Percentiles rank a stretch among this genome's conserved stretches.
These are phyloP conservation scores for Saccharomycopsis synnaedendra DNA, from an alignment of 805 yeast species.

Conservation along the genomic window DNA sequence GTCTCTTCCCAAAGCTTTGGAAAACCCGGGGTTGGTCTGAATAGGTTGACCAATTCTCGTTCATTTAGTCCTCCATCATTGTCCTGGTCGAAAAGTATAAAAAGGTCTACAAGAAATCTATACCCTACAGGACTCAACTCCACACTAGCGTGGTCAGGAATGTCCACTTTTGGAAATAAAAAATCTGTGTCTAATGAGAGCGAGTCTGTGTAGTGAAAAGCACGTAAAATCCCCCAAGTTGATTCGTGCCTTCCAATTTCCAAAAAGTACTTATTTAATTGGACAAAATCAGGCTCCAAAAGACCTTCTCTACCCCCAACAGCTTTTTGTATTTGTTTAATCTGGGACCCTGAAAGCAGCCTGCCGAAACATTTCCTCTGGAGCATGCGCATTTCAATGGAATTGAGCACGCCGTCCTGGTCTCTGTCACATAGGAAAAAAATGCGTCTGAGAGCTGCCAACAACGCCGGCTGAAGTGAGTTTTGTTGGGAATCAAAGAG, in stretches of 20 bases:
- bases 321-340: slow-evolving; percentile 31
- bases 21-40: slow-evolving; percentile 86
- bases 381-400: slow-evolving; percentile 53
- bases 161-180: slow-evolving; percentile 69
- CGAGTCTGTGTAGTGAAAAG: slow-evolving; percentile 87
- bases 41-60: slow-evolving; percentile 53
- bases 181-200: slow-evolving; percentile 72
- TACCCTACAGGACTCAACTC: slow-evolving; percentile 91
- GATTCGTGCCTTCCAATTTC: slow-evolving; percentile 94
- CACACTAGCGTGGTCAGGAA: slow-evolving; percentile 65
- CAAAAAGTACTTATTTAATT: slow-evolving; percentile 71
- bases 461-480: slow-evolving; percentile 63
- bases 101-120: slow-evolving; percentile 81
- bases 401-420: slow-evolving; percentile 76
- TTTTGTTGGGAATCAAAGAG: slow-evolving; percentile 88
- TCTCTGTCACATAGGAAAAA: slow-evolving; percentile 82
- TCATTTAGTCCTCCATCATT: slow-evolving; percentile 93
- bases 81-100: slow-evolving; percentile 80
- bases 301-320: slow-evolving; percentile 37
- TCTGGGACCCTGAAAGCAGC: slow-evolving; percentile 27
- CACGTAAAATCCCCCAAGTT: slow-evolving; percentile 85
- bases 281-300: slow-evolving; percentile 62
- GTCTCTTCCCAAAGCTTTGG: slow-evolving; percentile 81
- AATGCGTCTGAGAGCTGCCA: slow-evolving; percentile 65
- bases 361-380: slow-evolving; percentile 71